Conservation (phyloP, 169 alveolate genomes). For the Cryptosporidium xiaoi region DNA sequence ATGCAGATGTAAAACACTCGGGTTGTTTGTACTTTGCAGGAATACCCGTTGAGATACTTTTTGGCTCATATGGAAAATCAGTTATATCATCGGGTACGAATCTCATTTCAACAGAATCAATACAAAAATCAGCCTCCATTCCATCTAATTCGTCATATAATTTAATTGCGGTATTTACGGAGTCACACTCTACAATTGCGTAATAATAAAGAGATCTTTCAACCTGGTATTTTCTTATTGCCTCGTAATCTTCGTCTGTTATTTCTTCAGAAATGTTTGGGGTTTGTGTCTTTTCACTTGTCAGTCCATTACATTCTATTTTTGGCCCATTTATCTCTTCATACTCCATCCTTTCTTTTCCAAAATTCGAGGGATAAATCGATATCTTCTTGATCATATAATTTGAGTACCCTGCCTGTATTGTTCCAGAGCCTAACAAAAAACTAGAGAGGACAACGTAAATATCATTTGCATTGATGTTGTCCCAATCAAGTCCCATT, state of each 20-base stretch:
- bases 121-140: conserved; percentile 92
- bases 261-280: conserved; percentile 17
- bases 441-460: conserved; percentile 91
- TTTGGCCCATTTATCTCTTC: conserved; percentile 93
- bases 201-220: conserved; percentile 90
- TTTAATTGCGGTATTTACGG: conserved; percentile 88
- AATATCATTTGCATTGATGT: conserved; percentile 92
- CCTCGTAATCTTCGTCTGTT: conserved; percentile 80
- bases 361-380: conserved; percentile 94
- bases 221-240: conserved; percentile 78
- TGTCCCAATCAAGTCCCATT: conserved; percentile 97
- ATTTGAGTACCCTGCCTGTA: conserved; percentile 83
- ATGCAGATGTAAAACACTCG: conserved; percentile 86
- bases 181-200: conserved; percentile 93
- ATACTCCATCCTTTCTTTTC: conserved; percentile 90
- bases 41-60: conserved; percentile 88
- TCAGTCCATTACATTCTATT: conserved; percentile 73
- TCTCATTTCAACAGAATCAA: conserved; percentile 92
- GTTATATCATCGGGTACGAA: conserved; percentile 91
- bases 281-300: conserved; percentile 47
- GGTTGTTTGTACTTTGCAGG: conserved; percentile 92
- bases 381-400: conserved; percentile 88
- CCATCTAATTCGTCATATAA: conserved; percentile 95
- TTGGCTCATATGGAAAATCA: conserved; percentile 90
- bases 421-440: conserved; percentile 77